A percentile compares a stretch with the other conserved stretches of the same genome.
Evolutionary conservation across 1,284 basidiomycete species (phyloP).

Genomic region (Cutaneotrichosporon spelunceum): DNA sequence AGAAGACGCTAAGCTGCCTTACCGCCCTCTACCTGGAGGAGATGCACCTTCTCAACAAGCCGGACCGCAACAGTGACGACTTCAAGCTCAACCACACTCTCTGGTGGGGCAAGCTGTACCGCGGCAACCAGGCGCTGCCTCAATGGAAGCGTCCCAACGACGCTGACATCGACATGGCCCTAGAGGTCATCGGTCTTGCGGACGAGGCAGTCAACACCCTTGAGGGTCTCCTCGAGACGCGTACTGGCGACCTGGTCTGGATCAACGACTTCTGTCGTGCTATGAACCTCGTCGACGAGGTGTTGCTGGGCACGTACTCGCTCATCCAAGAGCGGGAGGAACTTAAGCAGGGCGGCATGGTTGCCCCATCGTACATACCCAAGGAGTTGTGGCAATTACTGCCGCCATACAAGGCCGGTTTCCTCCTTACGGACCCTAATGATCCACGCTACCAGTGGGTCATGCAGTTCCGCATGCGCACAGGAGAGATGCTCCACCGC

Average conservation of each 20-base stretch:
- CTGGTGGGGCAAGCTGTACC: constrained; percentile 81
- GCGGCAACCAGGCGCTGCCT: constrained; percentile 72
- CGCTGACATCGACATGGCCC: constrained; percentile 68
- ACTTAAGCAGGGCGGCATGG: constrained; percentile 40
- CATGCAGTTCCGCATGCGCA: constrained; percentile 61
- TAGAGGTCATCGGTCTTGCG: constrained; percentile 63
- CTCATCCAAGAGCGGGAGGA: constrained; percentile 45
- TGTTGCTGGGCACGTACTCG: constrained; percentile 36
- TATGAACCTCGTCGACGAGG: constrained; percentile 47
- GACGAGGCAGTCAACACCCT: constrained; percentile 66
- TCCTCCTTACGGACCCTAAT: constrained; percentile 68
- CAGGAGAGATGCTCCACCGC: constrained; percentile 66
- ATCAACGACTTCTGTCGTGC: constrained; percentile 93
- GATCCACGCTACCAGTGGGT: constrained; percentile 73
- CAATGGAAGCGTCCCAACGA: constrained; percentile 69
- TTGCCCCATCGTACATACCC: constrained; percentile 51
- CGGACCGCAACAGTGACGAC: constrained; percentile 74
- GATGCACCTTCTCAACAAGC: constrained; percentile 75
- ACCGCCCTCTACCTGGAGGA: constrained; percentile 76
- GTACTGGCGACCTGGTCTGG: constrained; percentile 62
- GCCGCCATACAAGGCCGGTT: constrained; percentile 67
- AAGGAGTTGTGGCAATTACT: constrained; percentile 61
- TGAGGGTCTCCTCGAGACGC: constrained; percentile 61
- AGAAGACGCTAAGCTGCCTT: constrained; percentile 72
- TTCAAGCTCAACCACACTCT: constrained; percentile 70